Percentiles rank a stretch among this genome's conserved stretches.
Evolutionary conservation across 1,284 basidiomycete genomes (phyloP).

Genomic region (Fomes fomentarius): DNA sequence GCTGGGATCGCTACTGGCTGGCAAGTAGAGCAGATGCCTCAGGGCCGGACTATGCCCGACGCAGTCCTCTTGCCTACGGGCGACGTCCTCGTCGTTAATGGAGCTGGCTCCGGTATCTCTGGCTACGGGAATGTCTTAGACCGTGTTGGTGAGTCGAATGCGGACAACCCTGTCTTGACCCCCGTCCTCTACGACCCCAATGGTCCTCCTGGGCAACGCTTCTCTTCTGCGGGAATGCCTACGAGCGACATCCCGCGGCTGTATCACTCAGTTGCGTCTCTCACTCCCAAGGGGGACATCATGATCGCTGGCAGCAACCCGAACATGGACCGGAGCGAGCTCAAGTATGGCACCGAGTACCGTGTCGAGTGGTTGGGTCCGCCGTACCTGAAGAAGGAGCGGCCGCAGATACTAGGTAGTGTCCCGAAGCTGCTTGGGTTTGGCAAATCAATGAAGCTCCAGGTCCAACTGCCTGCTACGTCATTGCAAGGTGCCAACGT

Average conservation of each 20-base stretch:
- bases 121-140: conserved; percentile 82
- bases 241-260: conserved; percentile 75
- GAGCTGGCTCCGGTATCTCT: conserved; percentile 74
- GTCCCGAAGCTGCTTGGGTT: conserved; percentile 50
- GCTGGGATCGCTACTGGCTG: conserved; percentile 72
- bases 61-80: conserved; percentile 85
- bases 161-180: conserved; percentile 74
- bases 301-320: conserved; percentile 87
- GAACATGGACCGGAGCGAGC: conserved; percentile 74
- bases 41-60: conserved; percentile 77
- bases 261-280: conserved; percentile 81
- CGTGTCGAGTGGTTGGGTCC: conserved; percentile 78
- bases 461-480: conserved; percentile 40
- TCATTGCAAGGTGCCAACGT: conserved; percentile 32
- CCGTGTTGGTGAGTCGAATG: conserved; percentile 77
- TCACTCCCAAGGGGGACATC: conserved; percentile 69
- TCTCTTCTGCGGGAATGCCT: conserved; percentile 64
- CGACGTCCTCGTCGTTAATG: conserved; percentile 76
- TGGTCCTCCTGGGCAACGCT: conserved; percentile 63
- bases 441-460: conserved; percentile 44
- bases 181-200: conserved; percentile 77
- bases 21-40: conserved; percentile 76
- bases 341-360: conserved; percentile 77
- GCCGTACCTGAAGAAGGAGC: conserved; percentile 63
- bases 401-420: conserved; percentile 51